These are phyloP conservation scores for Thermothielavioides terrestris DNA, from an alignment of 495 filamentous ascomycete genomes.

Conservation along the genomic window DNA sequence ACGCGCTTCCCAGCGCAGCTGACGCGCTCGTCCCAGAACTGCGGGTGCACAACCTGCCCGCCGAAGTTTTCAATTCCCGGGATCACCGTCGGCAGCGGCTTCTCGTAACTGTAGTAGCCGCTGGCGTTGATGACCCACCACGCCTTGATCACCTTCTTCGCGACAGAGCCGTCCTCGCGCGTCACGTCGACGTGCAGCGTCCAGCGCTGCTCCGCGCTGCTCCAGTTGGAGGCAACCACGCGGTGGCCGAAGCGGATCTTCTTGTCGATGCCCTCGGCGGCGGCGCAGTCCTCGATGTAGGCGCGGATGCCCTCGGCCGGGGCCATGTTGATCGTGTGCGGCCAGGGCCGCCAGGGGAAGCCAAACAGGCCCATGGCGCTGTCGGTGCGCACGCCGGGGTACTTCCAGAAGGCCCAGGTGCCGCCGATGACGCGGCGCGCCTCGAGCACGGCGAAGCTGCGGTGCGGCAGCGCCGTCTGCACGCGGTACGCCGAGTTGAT, in stretches of 20 bases:
- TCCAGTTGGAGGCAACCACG: slow-evolving; percentile 51
- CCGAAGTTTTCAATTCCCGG: slow-evolving; percentile 51
- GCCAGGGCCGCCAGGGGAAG: slow-evolving; percentile 62
- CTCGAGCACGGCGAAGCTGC: slow-evolving; percentile 55
- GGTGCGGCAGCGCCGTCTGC: slow-evolving; percentile 49
- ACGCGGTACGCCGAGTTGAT: slow-evolving; percentile 68
- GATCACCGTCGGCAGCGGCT: slow-evolving; percentile 47
- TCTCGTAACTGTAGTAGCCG: slow-evolving; percentile 61
- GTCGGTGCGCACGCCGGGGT: slow-evolving; percentile 62
- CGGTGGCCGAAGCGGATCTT: slow-evolving; percentile 54
- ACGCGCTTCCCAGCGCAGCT: slow-evolving; percentile 44
- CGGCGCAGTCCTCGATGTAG: slow-evolving; percentile 54
- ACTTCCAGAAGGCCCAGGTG: slow-evolving; percentile 66
- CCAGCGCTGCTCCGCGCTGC: slow-evolving; percentile 52
- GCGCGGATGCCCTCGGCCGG: slow-evolving; percentile 49
- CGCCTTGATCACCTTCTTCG: slow-evolving; percentile 34
- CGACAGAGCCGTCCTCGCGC: slow-evolving; percentile 30
- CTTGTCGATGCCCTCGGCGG: slow-evolving; percentile 51
- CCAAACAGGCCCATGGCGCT: slow-evolving; percentile 60
- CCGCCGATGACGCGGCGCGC: slow-evolving; percentile 52
- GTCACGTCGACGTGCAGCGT: slow-evolving; percentile 43
- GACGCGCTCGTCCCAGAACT: slow-evolving; percentile 52
- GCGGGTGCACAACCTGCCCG: slow-evolving; percentile 50
- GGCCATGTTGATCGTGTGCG: slow-evolving; percentile 49
- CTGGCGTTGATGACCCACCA: slow-evolving; percentile 54